phyloP scores from a whole-genome alignment of 2,329 filamentous ascomycete genomes.

The Calycina herbarum region DNA sequence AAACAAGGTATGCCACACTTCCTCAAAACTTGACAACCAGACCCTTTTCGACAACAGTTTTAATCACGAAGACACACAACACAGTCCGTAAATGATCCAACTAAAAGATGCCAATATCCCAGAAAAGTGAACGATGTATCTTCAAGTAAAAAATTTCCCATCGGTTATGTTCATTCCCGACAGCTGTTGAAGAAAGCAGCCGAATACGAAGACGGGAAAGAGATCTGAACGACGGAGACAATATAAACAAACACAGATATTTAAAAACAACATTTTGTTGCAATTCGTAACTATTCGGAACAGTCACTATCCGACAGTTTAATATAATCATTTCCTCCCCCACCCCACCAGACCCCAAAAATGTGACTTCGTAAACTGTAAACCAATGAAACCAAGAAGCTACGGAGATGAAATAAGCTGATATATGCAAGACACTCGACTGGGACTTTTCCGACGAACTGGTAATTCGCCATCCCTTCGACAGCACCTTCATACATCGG shows the following conservation, averaged over 20 bases:
- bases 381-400: neutral
- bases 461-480: neutral
- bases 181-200: no score
- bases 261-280: neutral
- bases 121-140: neutral
- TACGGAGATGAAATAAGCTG: neutral
- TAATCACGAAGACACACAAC: no score
- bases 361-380: neutral
- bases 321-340: neutral
- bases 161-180: no score
- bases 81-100: neutral
- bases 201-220: neutral
- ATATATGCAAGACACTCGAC: neutral
- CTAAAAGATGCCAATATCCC: neutral
- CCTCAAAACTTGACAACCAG: neutral
- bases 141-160: no score
- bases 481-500: neutral
- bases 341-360: neutral
- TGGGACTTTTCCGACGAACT: neutral
- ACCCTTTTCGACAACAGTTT: neutral
- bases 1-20: neutral
- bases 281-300: conserved; percentile 2
- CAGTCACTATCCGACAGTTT: neutral
- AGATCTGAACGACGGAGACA: neutral
- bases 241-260: neutral